Conservation (phyloP, 148 eudicot genomes). For the Nepenthes mirabilis region DNA sequence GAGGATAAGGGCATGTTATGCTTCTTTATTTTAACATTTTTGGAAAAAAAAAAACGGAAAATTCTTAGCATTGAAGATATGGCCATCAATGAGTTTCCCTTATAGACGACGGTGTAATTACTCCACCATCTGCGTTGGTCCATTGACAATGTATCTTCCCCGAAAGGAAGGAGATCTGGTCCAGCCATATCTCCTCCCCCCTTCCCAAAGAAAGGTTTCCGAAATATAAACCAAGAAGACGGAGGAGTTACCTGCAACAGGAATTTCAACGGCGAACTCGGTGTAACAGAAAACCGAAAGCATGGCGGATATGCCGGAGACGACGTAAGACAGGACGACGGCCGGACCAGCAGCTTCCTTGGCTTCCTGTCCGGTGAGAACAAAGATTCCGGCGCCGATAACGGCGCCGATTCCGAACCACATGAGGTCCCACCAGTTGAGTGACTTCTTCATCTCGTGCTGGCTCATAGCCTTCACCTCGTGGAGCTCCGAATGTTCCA, state of each 20-base stretch:
- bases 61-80: too few species aligned
- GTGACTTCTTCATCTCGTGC: slow-evolving; percentile 42
- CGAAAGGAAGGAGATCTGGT: too few species aligned
- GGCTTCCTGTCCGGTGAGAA: slow-evolving; percentile 65
- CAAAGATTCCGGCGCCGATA: slow-evolving; percentile 67
- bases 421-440: slow-evolving; percentile 60
- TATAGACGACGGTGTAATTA: too few species aligned
- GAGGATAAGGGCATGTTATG: too few species aligned
- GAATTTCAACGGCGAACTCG: slow-evolving; percentile 73
- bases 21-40: too few species aligned
- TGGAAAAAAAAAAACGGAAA: too few species aligned
- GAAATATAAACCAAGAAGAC: neutral
- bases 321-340: slow-evolving; percentile 47
- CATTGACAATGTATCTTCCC: too few species aligned
- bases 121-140: too few species aligned
- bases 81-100: too few species aligned
- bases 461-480: slow-evolving; percentile 27
- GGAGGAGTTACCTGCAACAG: slow-evolving; percentile 38
- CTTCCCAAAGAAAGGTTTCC: neutral
- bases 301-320: slow-evolving; percentile 69
- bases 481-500: slow-evolving; percentile 20
- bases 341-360: slow-evolving; percentile 41
- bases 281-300: slow-evolving; percentile 79
- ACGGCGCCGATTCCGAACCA: slow-evolving; percentile 81
- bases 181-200: too few species aligned